Evolutionary conservation across 1,284 basidiomycete genomes (phyloP).

Genomic region (Apiotrichum mycotoxinovorans): DNA sequence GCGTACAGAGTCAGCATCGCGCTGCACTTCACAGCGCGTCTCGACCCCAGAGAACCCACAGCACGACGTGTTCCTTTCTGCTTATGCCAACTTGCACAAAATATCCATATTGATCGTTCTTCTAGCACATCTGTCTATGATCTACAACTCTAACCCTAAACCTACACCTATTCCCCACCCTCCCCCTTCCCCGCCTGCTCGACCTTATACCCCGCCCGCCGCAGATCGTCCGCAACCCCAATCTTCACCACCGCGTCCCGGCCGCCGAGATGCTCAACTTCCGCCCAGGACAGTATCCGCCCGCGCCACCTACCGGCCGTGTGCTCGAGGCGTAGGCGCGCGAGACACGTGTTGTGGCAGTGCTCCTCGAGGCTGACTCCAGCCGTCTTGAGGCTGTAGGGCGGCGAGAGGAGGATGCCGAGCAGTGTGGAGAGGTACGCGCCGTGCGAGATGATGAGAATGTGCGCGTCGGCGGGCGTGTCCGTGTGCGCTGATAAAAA

Average conservation of each 20-base stretch:
- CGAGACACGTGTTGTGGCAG: constrained; percentile 36
- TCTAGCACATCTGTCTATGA: no score
- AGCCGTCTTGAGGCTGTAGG: constrained; percentile 5
- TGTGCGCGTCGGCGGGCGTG: constrained; percentile 6
- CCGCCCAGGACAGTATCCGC: constrained; percentile 26
- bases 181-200: not conserved
- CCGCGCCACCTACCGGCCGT: constrained; percentile 20
- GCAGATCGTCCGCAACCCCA: constrained; percentile 11
- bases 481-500: constrained; percentile 18
- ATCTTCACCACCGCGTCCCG: not conserved
- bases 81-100: no score
- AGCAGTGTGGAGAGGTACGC: constrained; percentile 37
- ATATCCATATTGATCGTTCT: no score
- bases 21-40: no score
- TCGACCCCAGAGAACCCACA: no score
- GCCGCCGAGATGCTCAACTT: constrained; percentile 28
- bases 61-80: no score
- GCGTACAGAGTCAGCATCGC: no score
- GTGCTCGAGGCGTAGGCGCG: constrained; percentile 23
- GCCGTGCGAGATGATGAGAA: constrained; percentile 43
- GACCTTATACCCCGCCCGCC: constrained; percentile 1
- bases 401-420: constrained; percentile 20
- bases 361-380: constrained; percentile 19
- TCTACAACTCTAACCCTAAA: no score
- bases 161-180: not conserved